These are phyloP conservation scores for Teratosphaeria destructans DNA, from an alignment of 2,329 filamentous ascomycete species.

Conservation along the genomic window DNA sequence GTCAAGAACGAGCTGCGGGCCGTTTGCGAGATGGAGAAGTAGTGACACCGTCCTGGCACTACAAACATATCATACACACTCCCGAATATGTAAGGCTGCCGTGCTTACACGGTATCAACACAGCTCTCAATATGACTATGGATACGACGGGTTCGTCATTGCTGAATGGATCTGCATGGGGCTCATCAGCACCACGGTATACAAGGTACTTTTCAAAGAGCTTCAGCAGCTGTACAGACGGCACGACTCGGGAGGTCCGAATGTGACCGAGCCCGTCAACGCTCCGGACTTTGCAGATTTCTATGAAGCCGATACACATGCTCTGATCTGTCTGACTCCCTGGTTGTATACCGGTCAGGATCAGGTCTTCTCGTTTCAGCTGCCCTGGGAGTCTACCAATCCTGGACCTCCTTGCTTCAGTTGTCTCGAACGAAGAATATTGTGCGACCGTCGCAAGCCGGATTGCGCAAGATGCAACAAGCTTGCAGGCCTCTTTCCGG, in stretches of 20 bases:
- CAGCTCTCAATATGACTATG: neutral
- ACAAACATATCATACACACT: neutral
- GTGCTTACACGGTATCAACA: neutral
- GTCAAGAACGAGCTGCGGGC: slow-evolving; percentile 43
- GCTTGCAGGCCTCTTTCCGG: neutral
- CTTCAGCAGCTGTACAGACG: neutral
- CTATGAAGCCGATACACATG: neutral
- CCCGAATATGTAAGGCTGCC: neutral
- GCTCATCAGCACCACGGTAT: neutral
- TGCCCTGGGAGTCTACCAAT: neutral
- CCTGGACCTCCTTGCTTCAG: neutral
- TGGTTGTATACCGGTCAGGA: neutral
- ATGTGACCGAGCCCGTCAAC: neutral
- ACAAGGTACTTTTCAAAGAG: neutral
- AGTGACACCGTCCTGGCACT: neutral
- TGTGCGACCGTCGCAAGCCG: neutral
- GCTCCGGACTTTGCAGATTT: neutral
- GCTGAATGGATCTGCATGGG: neutral
- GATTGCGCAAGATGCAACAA: neutral
- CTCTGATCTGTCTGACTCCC: neutral
- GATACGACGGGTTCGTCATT: neutral
- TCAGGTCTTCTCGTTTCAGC: neutral
- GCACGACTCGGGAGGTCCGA: neutral
- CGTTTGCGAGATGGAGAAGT: slow-evolving; percentile 33
- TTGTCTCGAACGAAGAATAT: neutral